Conservation (phyloP, 495 filamentous ascomycete species). For the Letharia lupina region DNA sequence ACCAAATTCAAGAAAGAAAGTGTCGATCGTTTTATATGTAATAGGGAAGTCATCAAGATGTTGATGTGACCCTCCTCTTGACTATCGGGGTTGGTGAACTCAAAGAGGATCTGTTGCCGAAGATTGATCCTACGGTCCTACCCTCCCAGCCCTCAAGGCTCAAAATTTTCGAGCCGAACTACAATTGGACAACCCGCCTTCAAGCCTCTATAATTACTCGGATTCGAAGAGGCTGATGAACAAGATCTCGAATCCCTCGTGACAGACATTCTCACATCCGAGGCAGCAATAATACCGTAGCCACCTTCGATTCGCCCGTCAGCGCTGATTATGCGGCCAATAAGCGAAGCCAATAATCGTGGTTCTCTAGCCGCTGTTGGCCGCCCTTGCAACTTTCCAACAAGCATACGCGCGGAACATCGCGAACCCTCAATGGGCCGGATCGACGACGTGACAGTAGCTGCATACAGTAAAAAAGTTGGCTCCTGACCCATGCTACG, state of each 20-base stretch:
- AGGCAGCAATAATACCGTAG: not conserved
- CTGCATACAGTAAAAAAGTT: not conserved
- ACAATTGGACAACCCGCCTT: not conserved
- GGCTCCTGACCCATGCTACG: not conserved
- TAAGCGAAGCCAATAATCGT: slow-evolving; percentile 12
- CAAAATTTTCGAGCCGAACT: no score
- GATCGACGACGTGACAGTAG: slow-evolving; percentile 12
- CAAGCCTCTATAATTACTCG: not conserved
- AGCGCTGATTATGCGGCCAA: slow-evolving; percentile 9
- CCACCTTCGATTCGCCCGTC: not conserved
- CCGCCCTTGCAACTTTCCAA: not conserved
- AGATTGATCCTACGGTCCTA: no score
- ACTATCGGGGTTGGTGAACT: not conserved
- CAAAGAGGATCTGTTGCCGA: not conserved
- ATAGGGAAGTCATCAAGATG: not conserved
- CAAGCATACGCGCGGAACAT: slow-evolving; percentile 11
- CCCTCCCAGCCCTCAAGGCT: not conserved
- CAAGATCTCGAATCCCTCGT: not conserved
- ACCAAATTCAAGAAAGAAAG: not conserved
- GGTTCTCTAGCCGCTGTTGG: slow-evolving; percentile 6
- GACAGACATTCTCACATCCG: not conserved
- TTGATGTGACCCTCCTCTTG: not conserved
- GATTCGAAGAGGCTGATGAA: not conserved
- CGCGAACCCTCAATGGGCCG: slow-evolving; percentile 12
- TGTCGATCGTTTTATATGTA: not conserved